Evolutionary conservation across 768 basidiomycete species (phyloP).

Genomic region (Suillus occidentalis): DNA sequence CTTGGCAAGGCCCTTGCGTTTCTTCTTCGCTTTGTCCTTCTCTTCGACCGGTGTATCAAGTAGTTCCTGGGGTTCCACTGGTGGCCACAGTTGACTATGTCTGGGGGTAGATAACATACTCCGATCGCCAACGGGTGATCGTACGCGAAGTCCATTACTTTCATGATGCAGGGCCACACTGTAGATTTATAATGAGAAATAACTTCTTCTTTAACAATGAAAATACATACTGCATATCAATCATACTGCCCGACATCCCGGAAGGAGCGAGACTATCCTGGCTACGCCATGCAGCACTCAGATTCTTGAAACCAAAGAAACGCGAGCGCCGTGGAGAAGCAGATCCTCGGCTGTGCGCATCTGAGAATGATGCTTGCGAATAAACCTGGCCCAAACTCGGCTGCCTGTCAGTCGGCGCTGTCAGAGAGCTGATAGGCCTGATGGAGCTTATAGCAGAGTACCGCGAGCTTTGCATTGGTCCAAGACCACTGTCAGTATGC

Average conservation of each 20-base stretch:
- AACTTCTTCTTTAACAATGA: conserved; percentile 5
- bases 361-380: conserved; percentile 80
- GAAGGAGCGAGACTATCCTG: conserved; percentile 82
- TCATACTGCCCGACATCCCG: conserved; percentile 83
- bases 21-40: conserved; percentile 67
- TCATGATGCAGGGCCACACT: conserved; percentile 83
- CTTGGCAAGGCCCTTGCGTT: conserved; percentile 74
- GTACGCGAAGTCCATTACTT: conserved; percentile 32
- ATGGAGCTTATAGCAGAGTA: conserved; percentile 54
- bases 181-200: conserved; percentile 13
- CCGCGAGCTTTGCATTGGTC: conserved; percentile 56
- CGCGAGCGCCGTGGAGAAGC: conserved; percentile 65
- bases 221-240: conserved; percentile 84
- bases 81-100: conserved; percentile 56
- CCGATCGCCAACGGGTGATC: conserved; percentile 35
- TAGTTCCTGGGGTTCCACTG: conserved; percentile 36
- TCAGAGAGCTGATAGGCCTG: conserved; percentile 62
- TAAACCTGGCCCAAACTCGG: conserved; percentile 62
- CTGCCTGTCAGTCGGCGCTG: conserved; percentile 57
- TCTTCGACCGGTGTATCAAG: conserved; percentile 25
- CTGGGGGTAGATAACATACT: conserved; percentile 36
- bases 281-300: conserved; percentile 72
- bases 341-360: conserved; percentile 72
- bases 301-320: conserved; percentile 77
- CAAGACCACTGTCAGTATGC: conserved; percentile 58